These are phyloP conservation scores for Effrenium voratum DNA, from an alignment of 73 alveolate genomes.

Conservation along the genomic window DNA sequence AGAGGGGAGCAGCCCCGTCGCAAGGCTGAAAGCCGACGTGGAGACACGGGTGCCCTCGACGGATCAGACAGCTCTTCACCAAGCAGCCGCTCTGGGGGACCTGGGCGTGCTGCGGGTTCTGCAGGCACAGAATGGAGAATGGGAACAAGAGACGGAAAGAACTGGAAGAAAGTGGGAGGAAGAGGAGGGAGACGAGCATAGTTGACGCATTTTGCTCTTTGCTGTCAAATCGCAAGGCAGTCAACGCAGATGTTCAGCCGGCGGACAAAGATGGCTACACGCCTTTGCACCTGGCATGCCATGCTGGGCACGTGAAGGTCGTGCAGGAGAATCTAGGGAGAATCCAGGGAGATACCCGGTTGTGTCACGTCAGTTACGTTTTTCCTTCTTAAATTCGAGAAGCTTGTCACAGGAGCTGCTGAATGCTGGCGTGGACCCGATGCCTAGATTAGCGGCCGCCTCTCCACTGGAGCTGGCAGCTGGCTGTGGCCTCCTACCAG, in stretches of 20 bases:
- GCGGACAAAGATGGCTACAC: constrained; percentile 37
- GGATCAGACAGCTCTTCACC: constrained; percentile 36
- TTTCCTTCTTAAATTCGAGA: background rate
- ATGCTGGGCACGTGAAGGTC: constrained; percentile 75
- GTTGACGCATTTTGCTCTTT: background rate
- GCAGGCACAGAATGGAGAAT: background rate
- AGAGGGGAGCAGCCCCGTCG: no score
- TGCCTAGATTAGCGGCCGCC: background rate
- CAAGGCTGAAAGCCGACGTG: constrained; percentile 72
- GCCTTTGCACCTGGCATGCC: constrained; percentile 61
- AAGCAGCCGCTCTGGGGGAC: constrained; percentile 57
- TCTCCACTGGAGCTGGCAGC: constrained; percentile 45
- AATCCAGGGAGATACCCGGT: no score
- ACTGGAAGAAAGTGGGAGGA: background rate
- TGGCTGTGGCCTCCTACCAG: constrained; percentile 17
- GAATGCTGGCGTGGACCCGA: constrained; percentile 21
- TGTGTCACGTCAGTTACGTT: no score
- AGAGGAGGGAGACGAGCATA: background rate
- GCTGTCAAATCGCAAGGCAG: background rate
- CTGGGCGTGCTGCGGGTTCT: constrained; percentile 74
- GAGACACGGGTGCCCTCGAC: constrained; percentile 51
- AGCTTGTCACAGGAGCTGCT: constrained; percentile 49
- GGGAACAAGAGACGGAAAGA: background rate
- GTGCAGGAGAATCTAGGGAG: constrained; percentile 32
- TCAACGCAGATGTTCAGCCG: constrained; percentile 5